phyloP scores from a whole-genome alignment of 1,284 basidiomycete genomes.

The Microbotryum intermedium region DNA sequence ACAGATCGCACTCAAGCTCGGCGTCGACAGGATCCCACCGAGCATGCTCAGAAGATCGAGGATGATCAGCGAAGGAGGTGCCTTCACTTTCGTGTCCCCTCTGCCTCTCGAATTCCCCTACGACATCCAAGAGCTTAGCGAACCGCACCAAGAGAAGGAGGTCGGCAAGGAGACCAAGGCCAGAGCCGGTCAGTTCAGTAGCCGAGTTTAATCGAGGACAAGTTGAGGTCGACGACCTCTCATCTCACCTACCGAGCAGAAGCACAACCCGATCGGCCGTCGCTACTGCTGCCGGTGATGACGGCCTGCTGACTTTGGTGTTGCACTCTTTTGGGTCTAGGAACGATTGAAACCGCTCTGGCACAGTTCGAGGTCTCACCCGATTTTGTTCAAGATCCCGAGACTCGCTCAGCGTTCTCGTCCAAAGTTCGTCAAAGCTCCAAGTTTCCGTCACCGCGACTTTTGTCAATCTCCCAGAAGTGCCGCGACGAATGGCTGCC shows the following conservation, averaged over 20 bases:
- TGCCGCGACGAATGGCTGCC: constrained; percentile 70
- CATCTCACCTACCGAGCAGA: no score
- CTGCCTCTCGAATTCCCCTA: constrained; percentile 80
- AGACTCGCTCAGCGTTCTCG: constrained; percentile 19
- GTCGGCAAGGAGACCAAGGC: constrained; percentile 13
- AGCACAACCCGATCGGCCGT: no score
- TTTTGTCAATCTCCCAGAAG: constrained; percentile 58
- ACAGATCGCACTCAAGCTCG: constrained; percentile 17
- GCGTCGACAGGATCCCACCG: constrained; percentile 24
- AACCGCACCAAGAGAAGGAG: background rate
- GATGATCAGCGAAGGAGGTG: constrained; percentile 43
- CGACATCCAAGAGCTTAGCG: constrained; percentile 47
- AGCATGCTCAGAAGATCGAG: constrained; percentile 28
- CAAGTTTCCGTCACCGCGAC: constrained; percentile 43
- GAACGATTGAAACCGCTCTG: constrained; percentile 35
- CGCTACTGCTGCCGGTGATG: constrained; percentile 1
- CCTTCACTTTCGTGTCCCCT: constrained; percentile 76
- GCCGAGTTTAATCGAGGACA: constrained; percentile 45
- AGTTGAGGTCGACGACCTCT: constrained; percentile 54
- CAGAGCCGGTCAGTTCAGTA: constrained; percentile 35
- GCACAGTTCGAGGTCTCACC: constrained; percentile 47
- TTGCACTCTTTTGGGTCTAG: no score
- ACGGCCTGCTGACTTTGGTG: no score
- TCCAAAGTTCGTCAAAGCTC: constrained; percentile 17
- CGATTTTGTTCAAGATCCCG: constrained; percentile 41